These are phyloP conservation scores for Drechslerella coelobrocha DNA, from an alignment of 2,329 filamentous ascomycete genomes.

Conservation along the genomic window DNA sequence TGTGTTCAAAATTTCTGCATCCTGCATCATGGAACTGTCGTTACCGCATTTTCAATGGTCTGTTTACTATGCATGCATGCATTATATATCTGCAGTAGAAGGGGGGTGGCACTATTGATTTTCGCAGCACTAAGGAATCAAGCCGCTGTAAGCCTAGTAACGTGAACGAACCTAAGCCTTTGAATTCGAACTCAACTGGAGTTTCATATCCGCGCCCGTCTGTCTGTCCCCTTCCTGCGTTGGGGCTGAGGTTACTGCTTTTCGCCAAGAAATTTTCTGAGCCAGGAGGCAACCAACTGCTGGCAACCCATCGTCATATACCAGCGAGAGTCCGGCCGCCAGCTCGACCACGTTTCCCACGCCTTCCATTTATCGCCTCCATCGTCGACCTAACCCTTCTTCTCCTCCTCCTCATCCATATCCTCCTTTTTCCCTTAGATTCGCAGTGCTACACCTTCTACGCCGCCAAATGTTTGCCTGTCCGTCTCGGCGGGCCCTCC, in stretches of 20 bases:
- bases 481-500: slow-evolving; percentile 40
- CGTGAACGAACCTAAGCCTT: too few species aligned
- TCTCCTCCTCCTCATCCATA: slow-evolving; percentile 1
- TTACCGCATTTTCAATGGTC: slow-evolving; percentile 6
- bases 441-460: background rate
- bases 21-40: slow-evolving; percentile 32
- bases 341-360: background rate
- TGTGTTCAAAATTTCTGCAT: background rate
- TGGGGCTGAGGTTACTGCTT: slow-evolving; percentile 26
- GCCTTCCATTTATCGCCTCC: slow-evolving; percentile 4
- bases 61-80: background rate
- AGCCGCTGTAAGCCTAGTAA: too few species aligned
- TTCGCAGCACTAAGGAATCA: background rate
- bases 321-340: slow-evolving; percentile 3
- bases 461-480: slow-evolving; percentile 48
- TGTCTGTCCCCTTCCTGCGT: slow-evolving; percentile 29
- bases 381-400: background rate
- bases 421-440: slow-evolving; percentile 4
- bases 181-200: too few species aligned
- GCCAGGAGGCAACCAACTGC: slow-evolving; percentile 6
- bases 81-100: background rate
- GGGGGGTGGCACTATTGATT: background rate
- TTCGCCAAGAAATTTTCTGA: slow-evolving; percentile 32
- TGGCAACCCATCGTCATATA: slow-evolving; percentile 24
- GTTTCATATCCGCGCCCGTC: too few species aligned